Base-by-base conservation (phyloP, 768 basidiomycete genomes). In the Astraeus odoratus region DNA sequence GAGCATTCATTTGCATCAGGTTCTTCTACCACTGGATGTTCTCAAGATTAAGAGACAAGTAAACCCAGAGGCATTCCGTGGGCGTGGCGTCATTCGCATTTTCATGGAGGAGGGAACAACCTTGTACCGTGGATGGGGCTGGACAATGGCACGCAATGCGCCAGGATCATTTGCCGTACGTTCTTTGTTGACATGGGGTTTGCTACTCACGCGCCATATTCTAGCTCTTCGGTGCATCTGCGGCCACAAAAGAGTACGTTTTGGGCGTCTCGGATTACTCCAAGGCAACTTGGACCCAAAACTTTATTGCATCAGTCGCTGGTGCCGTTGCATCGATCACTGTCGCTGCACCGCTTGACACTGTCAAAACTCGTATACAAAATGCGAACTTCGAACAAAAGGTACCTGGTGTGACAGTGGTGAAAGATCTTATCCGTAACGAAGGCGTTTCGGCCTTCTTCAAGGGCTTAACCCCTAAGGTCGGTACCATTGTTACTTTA, bases 31-130 rank as follows among this genome's bases (percentile, higher is more conserved):
- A 2, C 76, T 98, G 5, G 95, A 99, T 60, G 94, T 81, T 19
- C 81, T 99, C 62, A 99, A 99, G 70, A 98, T 99, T 67, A 97
- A 96, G 72, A 85, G 93, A 42, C 95, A 99, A 71, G 89, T 87
- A 45, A 99, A 99, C 69, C 95, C 95, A 1, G 96, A 97, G 57
- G 95, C 95, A 1, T 92, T 99, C 80, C 86, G 90, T 27, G 93
- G 93, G 29, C 88, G 95, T 20, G 92, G 93, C 16, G 75, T 93
- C 54, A 51, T 96, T 44, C 84, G 86, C 43, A 91, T 99, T 55
- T 79, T 99, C 65, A 65, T 80, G 60, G 94, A 99, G 54, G 95
- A 98, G 61, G 91, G 93, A 46, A 78, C 86, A 8, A 78, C 86
- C 1, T 77, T 99, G 27, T 99, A 99, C 68, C 83, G 93, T 51